phyloP scores from a whole-genome alignment of 2,329 filamentous ascomycete species.

The Teratosphaeria destructans region DNA sequence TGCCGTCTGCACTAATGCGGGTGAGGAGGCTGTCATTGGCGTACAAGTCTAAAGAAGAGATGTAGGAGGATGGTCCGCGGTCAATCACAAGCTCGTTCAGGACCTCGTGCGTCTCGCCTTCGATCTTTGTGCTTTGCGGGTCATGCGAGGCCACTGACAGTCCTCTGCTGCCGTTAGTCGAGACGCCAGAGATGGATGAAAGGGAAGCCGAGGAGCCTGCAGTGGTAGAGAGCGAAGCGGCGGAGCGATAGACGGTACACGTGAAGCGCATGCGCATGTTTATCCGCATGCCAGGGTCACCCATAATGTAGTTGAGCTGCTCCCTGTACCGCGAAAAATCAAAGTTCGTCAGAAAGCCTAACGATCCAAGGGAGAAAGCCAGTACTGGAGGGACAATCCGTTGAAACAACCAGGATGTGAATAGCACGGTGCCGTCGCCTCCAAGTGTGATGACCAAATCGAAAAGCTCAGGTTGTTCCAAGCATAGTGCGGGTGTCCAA shows the following conservation, averaged over 20 bases:
- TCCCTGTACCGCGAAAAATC: slow-evolving; percentile 80
- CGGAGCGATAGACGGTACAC: slow-evolving; percentile 80
- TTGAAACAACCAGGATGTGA: slow-evolving; percentile 88
- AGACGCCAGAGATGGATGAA: slow-evolving; percentile 8
- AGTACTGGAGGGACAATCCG: slow-evolving; percentile 75
- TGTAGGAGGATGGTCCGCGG: slow-evolving; percentile 89
- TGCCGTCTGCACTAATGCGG: slow-evolving; percentile 91
- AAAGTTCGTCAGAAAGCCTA: slow-evolving; percentile 83
- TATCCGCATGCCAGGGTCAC: slow-evolving; percentile 88
- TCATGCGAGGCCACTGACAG: slow-evolving; percentile 4
- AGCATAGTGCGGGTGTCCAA: slow-evolving; percentile 94
- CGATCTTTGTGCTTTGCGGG: slow-evolving; percentile 53
- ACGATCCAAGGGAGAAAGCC: slow-evolving; percentile 72
- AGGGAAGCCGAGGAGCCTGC: slow-evolving; percentile 20
- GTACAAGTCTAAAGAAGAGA: slow-evolving; percentile 92
- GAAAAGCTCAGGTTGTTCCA: slow-evolving; percentile 86
- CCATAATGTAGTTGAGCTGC: slow-evolving; percentile 83
- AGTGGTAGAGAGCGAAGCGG: slow-evolving; percentile 21
- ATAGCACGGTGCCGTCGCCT: slow-evolving; percentile 77
- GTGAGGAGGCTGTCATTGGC: slow-evolving; percentile 92
- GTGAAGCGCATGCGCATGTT: slow-evolving; percentile 98
- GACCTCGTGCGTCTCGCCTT: slow-evolving; percentile 94
- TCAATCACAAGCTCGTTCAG: slow-evolving; percentile 98
- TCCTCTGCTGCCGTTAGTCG: neutral
- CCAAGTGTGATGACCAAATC: slow-evolving; percentile 85